phyloP scores from a whole-genome alignment of 2,329 filamentous ascomycete genomes.

The Aureobasidium sp. region DNA sequence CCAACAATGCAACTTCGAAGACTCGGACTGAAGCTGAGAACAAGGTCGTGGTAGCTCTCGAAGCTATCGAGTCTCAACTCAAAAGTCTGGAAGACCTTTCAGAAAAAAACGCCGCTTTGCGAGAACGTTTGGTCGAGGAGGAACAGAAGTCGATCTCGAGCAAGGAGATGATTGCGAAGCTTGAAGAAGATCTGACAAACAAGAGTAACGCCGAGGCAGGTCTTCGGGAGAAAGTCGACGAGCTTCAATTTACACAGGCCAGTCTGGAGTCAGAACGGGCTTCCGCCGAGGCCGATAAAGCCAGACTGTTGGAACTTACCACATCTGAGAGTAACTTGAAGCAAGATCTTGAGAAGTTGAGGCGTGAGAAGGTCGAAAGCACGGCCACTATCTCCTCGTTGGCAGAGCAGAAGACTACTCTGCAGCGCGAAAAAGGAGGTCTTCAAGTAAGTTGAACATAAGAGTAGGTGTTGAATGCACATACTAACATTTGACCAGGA shows the following conservation, averaged over 20 bases:
- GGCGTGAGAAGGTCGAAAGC: neutral
- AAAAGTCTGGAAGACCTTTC: neutral
- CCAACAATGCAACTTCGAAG: neutral
- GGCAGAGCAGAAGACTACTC: neutral
- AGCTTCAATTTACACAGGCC: neutral
- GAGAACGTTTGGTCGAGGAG: neutral
- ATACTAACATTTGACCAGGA: neutral
- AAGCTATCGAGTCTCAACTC: neutral
- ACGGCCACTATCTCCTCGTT: neutral
- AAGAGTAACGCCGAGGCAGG: neutral
- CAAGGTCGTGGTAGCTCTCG: neutral
- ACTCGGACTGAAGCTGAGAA: neutral
- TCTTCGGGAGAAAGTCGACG: neutral
- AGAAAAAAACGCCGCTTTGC: neutral
- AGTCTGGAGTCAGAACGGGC: neutral
- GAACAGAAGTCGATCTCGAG: neutral
- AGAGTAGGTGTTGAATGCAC: neutral
- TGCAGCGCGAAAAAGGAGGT: conserved; percentile 10
- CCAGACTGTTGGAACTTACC: neutral
- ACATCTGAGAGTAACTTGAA: neutral
- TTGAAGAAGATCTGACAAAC: neutral
- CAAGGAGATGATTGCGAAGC: neutral
- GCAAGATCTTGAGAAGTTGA: neutral
- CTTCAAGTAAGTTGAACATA: neutral
- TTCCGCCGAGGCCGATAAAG: neutral